Evolutionary conservation across 176 grass and related monocot genomes (phyloP).

Genomic region (Musa beccarii): DNA sequence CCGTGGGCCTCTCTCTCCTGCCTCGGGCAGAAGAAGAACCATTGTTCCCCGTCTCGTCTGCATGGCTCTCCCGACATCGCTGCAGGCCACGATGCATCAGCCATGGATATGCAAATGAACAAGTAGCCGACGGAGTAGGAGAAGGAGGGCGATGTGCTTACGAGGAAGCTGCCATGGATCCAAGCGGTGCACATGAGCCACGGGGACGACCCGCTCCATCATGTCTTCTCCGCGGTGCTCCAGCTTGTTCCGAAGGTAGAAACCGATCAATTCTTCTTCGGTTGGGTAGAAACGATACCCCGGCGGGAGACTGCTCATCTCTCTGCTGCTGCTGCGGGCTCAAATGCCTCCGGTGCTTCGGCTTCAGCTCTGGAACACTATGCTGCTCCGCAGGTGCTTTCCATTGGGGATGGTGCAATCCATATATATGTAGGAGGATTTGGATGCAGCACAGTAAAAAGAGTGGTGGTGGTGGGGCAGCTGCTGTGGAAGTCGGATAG

Average conservation of each 20-base stretch:
- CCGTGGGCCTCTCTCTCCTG: slow-evolving; percentile 78
- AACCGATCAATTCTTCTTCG: slow-evolving; percentile 85
- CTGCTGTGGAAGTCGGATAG: no score
- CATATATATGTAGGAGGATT: no score
- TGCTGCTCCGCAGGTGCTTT: no score
- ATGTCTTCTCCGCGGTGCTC: slow-evolving; percentile 52
- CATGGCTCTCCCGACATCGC: slow-evolving; percentile 28
- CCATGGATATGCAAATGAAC: background rate
- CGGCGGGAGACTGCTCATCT: slow-evolving; percentile 37
- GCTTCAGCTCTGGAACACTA: no score
- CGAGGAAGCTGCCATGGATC: slow-evolving; percentile 67
- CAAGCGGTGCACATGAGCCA: slow-evolving; percentile 53
- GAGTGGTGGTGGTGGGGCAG: no score
- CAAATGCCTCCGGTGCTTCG: background rate
- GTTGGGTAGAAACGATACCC: slow-evolving; percentile 92
- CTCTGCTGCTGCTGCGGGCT: background rate
- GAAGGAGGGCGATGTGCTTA: slow-evolving; percentile 5
- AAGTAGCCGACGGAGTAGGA: background rate
- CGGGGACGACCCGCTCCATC: slow-evolving; percentile 60
- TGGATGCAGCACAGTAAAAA: no score
- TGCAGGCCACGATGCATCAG: background rate
- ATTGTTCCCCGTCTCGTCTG: slow-evolving; percentile 42
- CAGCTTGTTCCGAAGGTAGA: slow-evolving; percentile 94
- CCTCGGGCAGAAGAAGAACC: slow-evolving; percentile 91
- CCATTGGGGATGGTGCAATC: no score